Conservation (phyloP, 2,329 filamentous ascomycete species). For the Keithomyces neogunnii region DNA sequence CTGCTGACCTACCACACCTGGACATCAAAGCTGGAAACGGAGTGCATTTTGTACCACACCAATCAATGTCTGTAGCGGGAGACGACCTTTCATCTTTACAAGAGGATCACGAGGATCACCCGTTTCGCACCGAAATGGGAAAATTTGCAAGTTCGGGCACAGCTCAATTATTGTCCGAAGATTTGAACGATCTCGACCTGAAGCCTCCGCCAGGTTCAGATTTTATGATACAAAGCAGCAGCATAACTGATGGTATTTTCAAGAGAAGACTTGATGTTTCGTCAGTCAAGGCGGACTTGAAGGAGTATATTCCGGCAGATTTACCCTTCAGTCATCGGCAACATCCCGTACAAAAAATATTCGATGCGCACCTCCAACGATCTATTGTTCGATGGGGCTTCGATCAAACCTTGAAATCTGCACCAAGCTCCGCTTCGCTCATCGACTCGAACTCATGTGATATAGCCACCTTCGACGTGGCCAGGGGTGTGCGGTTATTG, state of each 20-base stretch:
- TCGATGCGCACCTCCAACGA: conserved; percentile 29
- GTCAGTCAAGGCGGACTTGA: background rate
- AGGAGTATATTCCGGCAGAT: conserved; percentile 27
- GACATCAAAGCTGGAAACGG: background rate
- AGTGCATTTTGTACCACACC: background rate
- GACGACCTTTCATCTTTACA: background rate
- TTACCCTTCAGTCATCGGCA: conserved; percentile 29
- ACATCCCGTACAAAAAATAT: conserved; percentile 41
- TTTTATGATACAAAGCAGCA: background rate
- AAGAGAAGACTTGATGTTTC: background rate
- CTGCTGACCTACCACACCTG: conserved; percentile 29
- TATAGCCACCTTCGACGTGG: conserved; percentile 22
- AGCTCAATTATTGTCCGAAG: background rate
- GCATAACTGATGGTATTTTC: background rate
- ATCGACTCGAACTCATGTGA: conserved; percentile 6
- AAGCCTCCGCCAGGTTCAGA: background rate
- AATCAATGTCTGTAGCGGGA: background rate
- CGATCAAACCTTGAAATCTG: conserved; percentile 22
- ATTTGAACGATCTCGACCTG: background rate
- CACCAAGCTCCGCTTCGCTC: conserved; percentile 10
- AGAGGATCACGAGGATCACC: background rate
- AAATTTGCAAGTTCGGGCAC: background rate
- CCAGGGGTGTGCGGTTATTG: conserved; percentile 27
- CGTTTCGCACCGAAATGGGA: background rate
- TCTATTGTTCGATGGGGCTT: conserved; percentile 39